Evolutionary conservation across 83 land plant species (phyloP).

Genomic region (Diphasiastrum complanatum): DNA sequence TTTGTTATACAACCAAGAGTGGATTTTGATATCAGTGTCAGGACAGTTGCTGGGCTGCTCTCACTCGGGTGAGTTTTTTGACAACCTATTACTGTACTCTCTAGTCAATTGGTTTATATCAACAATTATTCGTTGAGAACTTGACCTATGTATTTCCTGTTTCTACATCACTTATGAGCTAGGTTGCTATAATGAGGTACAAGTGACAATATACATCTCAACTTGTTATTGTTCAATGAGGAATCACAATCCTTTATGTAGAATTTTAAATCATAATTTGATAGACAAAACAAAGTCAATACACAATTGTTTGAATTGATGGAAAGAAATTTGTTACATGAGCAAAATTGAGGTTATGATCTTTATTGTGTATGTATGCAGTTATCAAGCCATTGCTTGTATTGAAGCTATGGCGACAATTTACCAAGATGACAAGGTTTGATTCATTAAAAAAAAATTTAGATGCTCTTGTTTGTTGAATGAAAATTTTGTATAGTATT

Average conservation of each 20-base stretch:
- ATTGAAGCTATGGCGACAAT: constrained; percentile 93
- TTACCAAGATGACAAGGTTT: constrained; percentile 97
- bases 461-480: too few species aligned
- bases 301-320: too few species aligned
- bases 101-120: too few species aligned
- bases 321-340: background rate
- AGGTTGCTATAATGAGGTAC: background rate
- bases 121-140: too few species aligned
- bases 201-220: background rate
- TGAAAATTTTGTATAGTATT: too few species aligned
- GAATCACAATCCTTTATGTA: too few species aligned
- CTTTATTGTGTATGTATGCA: constrained; percentile 16
- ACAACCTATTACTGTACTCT: too few species aligned
- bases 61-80: constrained; percentile 91
- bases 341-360: background rate
- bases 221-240: background rate
- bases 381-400: constrained; percentile 94
- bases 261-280: too few species aligned
- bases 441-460: too few species aligned
- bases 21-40: constrained; percentile 96
- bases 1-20: constrained; percentile 96
- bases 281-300: too few species aligned
- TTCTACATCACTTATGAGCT: too few species aligned
- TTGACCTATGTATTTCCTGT: too few species aligned
- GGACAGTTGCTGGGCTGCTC: constrained; percentile 93